phyloP scores from a whole-genome alignment of 352 stramenopile species.

The Phytophthora macrochlamydospora region DNA sequence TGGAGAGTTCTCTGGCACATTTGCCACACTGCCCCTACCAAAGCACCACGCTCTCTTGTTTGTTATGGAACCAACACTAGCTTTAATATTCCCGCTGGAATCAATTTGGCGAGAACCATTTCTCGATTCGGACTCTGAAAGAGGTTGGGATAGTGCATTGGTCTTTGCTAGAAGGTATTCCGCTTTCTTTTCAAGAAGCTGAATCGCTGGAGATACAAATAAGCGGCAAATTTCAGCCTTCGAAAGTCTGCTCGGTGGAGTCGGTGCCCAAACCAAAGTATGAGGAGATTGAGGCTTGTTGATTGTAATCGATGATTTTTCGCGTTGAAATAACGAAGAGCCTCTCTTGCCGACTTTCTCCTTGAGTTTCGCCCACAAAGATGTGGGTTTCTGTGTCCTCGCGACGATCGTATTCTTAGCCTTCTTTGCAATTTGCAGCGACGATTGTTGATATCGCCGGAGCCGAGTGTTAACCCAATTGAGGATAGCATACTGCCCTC shows the following conservation, averaged over 20 bases:
- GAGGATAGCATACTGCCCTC: conserved; percentile 56
- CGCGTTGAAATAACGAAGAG: not conserved
- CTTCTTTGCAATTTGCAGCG: conserved; percentile 44
- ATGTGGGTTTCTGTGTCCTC: not conserved
- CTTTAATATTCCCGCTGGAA: not conserved
- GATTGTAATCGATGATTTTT: not conserved
- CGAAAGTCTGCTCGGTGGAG: conserved; percentile 7
- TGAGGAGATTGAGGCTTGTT: not conserved
- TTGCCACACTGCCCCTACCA: not conserved
- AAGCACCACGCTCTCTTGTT: not conserved
- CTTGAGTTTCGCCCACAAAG: not conserved
- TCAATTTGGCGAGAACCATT: not conserved
- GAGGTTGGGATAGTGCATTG: not conserved
- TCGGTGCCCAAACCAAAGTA: conserved; percentile 8
- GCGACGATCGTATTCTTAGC: conserved; percentile 19
- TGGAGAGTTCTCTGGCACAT: not conserved
- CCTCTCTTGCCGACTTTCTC: conserved; percentile 1
- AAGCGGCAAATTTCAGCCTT: conserved; percentile 18
- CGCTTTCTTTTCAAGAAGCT: conserved; percentile 18
- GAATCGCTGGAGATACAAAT: conserved; percentile 17
- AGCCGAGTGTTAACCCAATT: conserved; percentile 55
- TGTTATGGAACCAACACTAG: not conserved
- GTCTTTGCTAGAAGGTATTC: conserved; percentile 15
- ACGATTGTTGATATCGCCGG: conserved; percentile 41
- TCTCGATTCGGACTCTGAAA: conserved; percentile 7